Evolutionary conservation across 2,329 filamentous ascomycete genomes (phyloP).

Genomic region (Penicillium paneum): DNA sequence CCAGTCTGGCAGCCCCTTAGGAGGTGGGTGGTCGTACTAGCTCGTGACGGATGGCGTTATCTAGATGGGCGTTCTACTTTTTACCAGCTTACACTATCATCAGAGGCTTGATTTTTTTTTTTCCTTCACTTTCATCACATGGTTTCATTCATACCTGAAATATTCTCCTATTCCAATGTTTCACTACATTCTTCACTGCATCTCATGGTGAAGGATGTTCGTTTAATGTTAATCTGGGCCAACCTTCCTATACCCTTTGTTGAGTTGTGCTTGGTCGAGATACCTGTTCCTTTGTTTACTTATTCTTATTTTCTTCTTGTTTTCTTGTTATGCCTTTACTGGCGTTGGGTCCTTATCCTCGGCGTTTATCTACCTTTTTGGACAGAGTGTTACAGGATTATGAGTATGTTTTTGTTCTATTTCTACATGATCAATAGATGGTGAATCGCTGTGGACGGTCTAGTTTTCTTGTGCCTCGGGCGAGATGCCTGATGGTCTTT

Average conservation of each 20-base stretch:
- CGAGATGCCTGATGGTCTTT: conserved; percentile 9
- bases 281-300: conserved; percentile 10
- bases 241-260: conserved; percentile 37
- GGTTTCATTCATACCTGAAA: conserved; percentile 13
- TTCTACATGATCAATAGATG: conserved; percentile 24
- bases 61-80: conserved; percentile 23
- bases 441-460: conserved; percentile 3
- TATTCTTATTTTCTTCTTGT: neutral
- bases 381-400: conserved; percentile 19
- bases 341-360: conserved; percentile 13
- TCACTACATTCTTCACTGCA: conserved; percentile 19
- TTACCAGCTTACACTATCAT: conserved; percentile 9
- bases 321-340: conserved; percentile 12
- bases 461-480: conserved; percentile 6
- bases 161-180: conserved; percentile 11
- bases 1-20: conserved; percentile 37
- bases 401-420: conserved; percentile 16
- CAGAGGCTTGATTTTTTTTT: conserved; percentile 7
- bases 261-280: conserved; percentile 29
- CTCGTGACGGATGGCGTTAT: conserved; percentile 23
- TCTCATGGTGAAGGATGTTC: conserved; percentile 12
- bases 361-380: conserved; percentile 19
- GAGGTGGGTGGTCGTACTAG: conserved; percentile 41
- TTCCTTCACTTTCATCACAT: conserved; percentile 1
- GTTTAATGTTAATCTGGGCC: conserved; percentile 34